Evolutionary conservation across 2,329 filamentous ascomycete species (phyloP).

Genomic region (Fusarium haematococcum): DNA sequence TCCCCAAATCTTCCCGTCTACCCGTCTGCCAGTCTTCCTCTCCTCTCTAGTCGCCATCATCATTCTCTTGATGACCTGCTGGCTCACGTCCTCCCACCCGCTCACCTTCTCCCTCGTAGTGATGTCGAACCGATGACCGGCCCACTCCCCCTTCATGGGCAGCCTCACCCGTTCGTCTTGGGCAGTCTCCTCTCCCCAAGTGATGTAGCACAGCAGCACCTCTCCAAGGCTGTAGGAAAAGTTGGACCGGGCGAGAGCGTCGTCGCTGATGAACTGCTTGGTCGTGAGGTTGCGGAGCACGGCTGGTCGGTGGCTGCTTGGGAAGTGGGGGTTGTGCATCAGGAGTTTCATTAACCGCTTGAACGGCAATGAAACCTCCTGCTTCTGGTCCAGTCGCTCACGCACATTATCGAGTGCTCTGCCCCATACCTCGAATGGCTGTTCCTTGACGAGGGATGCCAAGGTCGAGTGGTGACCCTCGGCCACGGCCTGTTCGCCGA

Average conservation of each 20-base stretch:
- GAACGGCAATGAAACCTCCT: neutral
- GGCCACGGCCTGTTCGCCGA: neutral
- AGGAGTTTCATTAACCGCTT: neutral
- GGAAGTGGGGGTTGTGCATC: neutral
- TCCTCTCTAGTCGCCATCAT: neutral
- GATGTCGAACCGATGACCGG: conserved; percentile 8
- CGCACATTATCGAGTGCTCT: neutral
- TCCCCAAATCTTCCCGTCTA: neutral
- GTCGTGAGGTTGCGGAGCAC: conserved; percentile 25
- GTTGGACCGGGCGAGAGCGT: neutral
- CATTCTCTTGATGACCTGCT: neutral
- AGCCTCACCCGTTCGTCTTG: neutral
- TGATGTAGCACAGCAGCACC: neutral
- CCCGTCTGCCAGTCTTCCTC: neutral
- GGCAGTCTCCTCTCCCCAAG: neutral
- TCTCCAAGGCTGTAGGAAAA: conserved; percentile 8
- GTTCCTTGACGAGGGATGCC: neutral
- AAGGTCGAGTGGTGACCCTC: neutral
- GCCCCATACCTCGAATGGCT: neutral
- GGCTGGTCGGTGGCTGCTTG: neutral
- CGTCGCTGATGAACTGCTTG: conserved; percentile 12
- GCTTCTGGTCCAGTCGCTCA: neutral
- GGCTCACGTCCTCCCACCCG: neutral
- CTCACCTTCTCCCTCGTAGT: neutral
- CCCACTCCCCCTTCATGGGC: neutral